phyloP scores from a whole-genome alignment of 2,329 filamentous ascomycete genomes.

The Talaromyces sp. region DNA sequence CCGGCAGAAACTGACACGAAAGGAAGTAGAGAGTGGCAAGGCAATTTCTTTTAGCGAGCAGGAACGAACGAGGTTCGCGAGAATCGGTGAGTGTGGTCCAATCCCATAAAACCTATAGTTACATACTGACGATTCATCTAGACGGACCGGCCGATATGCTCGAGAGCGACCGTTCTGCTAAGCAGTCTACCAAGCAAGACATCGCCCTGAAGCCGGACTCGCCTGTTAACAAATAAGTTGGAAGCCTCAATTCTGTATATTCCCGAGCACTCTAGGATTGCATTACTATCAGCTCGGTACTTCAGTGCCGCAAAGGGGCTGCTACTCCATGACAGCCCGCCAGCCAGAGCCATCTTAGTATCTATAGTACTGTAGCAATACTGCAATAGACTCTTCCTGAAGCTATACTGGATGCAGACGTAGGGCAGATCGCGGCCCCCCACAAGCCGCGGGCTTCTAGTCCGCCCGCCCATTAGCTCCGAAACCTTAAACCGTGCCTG shows the following conservation, averaged over 20 bases:
- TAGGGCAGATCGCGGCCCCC: not conserved
- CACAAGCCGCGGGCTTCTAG: not conserved
- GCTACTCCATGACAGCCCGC: too few species aligned
- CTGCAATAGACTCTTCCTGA: not conserved
- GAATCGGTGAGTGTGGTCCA: not conserved
- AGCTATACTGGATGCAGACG: not conserved
- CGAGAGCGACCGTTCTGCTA: slow-evolving; percentile 44
- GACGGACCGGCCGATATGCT: slow-evolving; percentile 52
- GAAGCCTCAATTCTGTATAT: not conserved
- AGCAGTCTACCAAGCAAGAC: slow-evolving; percentile 27
- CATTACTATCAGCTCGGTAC: not conserved
- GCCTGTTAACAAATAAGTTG: slow-evolving; percentile 44
- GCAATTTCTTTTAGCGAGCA: slow-evolving; percentile 40
- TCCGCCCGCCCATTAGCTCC: not conserved
- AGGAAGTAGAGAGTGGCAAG: slow-evolving; percentile 55
- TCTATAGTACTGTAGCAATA: not conserved
- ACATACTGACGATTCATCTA: slow-evolving; percentile 22
- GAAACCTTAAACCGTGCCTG: not conserved
- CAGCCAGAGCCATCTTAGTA: too few species aligned
- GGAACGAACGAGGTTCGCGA: slow-evolving; percentile 34
- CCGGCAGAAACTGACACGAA: slow-evolving; percentile 51
- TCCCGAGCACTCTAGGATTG: not conserved
- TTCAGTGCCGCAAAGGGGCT: not conserved
- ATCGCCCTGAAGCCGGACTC: slow-evolving; percentile 41
- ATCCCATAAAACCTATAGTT: not conserved